Conservation (phyloP, 225 moss, liverwort and hornwort genomes). For the Rhytidiadelphus loreus region DNA sequence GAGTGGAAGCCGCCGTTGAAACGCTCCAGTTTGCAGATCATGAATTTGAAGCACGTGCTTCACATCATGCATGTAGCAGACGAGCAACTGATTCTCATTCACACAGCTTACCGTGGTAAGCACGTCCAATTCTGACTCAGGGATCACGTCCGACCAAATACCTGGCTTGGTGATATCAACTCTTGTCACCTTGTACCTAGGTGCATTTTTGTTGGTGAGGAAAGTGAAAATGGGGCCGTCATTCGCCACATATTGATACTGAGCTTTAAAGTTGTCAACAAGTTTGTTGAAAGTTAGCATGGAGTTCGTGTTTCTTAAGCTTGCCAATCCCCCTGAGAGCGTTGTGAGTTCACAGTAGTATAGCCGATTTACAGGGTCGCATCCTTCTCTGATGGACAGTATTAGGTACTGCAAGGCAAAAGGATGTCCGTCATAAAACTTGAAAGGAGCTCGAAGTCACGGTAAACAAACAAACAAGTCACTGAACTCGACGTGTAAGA, state of each 20-base stretch:
- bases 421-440: neutral
- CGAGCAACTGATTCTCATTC: slow-evolving; percentile 57
- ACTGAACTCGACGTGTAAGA: neutral
- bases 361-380: slow-evolving; percentile 77
- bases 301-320: slow-evolving; percentile 18
- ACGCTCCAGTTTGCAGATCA: slow-evolving; percentile 48
- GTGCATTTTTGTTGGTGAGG: slow-evolving; percentile 62
- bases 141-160: slow-evolving; percentile 61
- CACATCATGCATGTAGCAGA: slow-evolving; percentile 72
- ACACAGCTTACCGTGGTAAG: slow-evolving; percentile 58
- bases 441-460: neutral
- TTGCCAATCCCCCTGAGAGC: slow-evolving; percentile 44
- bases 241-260: slow-evolving; percentile 62
- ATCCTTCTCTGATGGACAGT: slow-evolving; percentile 61
- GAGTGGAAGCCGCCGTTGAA: slow-evolving; percentile 49
- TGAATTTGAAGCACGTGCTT: slow-evolving; percentile 78
- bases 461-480: neutral
- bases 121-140: slow-evolving; percentile 62
- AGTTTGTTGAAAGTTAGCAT: slow-evolving; percentile 51
- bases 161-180: slow-evolving; percentile 59
- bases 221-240: slow-evolving; percentile 70
- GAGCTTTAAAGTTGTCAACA: slow-evolving; percentile 77
- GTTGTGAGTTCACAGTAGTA: slow-evolving; percentile 57
- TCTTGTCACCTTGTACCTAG: slow-evolving; percentile 63
- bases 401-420: slow-evolving; percentile 59